A percentile compares a stretch with the other conserved stretches of the same genome.
Conservation (phyloP, 148 eudicot genomes). For the Nepenthes mirabilis region DNA sequence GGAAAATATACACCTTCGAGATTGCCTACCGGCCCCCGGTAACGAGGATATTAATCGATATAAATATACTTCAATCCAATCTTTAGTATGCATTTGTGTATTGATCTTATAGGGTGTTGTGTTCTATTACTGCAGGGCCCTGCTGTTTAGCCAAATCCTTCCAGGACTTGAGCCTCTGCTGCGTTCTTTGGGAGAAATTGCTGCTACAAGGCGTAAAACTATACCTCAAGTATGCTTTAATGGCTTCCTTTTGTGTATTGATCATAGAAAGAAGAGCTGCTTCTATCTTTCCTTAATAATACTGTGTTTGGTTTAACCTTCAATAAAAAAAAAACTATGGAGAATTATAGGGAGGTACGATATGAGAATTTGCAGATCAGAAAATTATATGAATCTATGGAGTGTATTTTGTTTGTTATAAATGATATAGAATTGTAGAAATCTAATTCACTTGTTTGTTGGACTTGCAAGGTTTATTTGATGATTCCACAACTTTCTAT, state of each 20-base stretch:
- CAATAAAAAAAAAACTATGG: too few species aligned
- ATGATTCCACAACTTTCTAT: too few species aligned
- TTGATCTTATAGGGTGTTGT: background rate
- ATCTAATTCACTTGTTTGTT: too few species aligned
- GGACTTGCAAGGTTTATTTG: too few species aligned
- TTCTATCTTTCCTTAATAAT: too few species aligned
- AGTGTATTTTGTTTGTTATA: too few species aligned
- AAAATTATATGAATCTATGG: too few species aligned
- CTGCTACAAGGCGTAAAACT: slow-evolving; percentile 56
- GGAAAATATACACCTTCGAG: slow-evolving; percentile 69
- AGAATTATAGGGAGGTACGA: too few species aligned
- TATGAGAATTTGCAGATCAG: too few species aligned
- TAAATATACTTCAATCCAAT: background rate
- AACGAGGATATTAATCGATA: background rate
- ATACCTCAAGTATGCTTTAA: slow-evolving; percentile 50
- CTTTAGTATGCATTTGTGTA: background rate
- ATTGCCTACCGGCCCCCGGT: slow-evolving; percentile 85
- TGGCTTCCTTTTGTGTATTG: background rate
- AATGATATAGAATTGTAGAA: too few species aligned
- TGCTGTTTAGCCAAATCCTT: slow-evolving; percentile 70
- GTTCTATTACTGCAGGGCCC: slow-evolving; percentile 32
- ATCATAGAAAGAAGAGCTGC: background rate
- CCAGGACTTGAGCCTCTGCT: slow-evolving; percentile 86
- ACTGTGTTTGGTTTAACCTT: too few species aligned
- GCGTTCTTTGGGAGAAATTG: slow-evolving; percentile 42